Percentiles rank a stretch among this genome's conserved stretches.
phyloP scores from a whole-genome alignment of 352 stramenopile genomes.

The Albugo candida region DNA sequence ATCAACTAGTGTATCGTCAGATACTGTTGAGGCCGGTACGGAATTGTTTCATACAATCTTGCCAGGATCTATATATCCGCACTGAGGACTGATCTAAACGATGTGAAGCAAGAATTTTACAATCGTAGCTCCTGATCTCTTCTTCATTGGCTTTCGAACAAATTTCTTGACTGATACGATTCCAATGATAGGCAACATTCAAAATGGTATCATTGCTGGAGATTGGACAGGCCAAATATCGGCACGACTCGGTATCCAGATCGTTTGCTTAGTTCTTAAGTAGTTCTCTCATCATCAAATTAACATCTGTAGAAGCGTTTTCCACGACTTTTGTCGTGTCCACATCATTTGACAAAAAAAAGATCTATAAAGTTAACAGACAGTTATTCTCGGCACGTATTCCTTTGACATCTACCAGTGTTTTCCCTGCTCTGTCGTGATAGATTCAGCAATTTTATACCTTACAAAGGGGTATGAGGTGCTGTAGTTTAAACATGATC shows the following conservation, averaged over 20 bases:
- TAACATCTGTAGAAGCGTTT: constrained; percentile 47
- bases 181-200: constrained; percentile 79
- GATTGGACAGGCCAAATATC: constrained; percentile 92
- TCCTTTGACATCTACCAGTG: constrained; percentile 85
- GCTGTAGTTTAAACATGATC: too few species aligned
- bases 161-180: constrained; percentile 91
- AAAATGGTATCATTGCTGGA: constrained; percentile 94
- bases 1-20: too few species aligned
- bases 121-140: constrained; percentile 75
- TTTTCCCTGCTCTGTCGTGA: constrained; percentile 91
- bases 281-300: constrained; percentile 91
- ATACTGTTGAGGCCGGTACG: too few species aligned
- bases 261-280: constrained; percentile 78
- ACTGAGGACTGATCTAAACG: constrained; percentile 1
- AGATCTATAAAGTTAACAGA: neutral
- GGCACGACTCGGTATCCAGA: constrained; percentile 92
- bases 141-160: constrained; percentile 92
- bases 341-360: neutral
- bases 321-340: constrained; percentile 34
- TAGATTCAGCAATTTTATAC: too few species aligned
- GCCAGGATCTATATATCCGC: constrained; percentile 54
- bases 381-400: constrained; percentile 90
- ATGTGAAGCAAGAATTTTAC: neutral
- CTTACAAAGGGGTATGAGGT: too few species aligned
- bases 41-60: constrained; percentile 73